Evolutionary conservation across 129 eudicot species (phyloP), one percentile per base, ranked within the genome.

Genomic region (Artemisia annua): DNA sequence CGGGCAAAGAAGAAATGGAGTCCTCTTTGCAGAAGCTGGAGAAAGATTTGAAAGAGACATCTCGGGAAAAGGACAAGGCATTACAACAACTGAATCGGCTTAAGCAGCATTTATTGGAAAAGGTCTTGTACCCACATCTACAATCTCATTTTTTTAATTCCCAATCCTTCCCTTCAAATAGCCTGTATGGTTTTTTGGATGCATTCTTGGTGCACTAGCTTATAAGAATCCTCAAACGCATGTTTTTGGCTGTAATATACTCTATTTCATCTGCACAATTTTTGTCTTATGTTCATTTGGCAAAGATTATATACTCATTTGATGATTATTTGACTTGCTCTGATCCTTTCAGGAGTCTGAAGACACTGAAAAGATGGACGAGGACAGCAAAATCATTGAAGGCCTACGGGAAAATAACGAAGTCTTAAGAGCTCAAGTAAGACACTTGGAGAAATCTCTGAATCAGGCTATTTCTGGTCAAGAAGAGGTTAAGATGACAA

Each of bases 291-390:
- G 20, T 65, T 17, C 65, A 76, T 35, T 39, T 39, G 2, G 7
- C 10, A 7, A 39, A 73, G 48, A 20, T 9, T 4, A 44, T 61
- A 53, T 52, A 72, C 49, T 8, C 32, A 19, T 20, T 80, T 46
- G 48, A 77, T 73, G 67, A 56, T 49, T 70, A 67, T 62, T 77
- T 72, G 39, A 72, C 68, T 39, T 79, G 78, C 66, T 85, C 73
- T 69, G 74, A 66, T 73, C 65, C 77, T 63, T 78, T 68, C 60
- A 94, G 99, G 99, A 86, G 84, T 86, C 86, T 71, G 99, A 94
- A 83, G 99, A 94, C 75, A 86, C 99, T 44, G 99, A 94, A 72
- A 90, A 94, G 75, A 94, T 94, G 99, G 99, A 94, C 10, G 96
- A 94, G 80, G 99, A 94, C 75, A 94, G 91, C 86, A 94, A 88